Evolutionary conservation across 306 rosid species (phyloP), one percentile per base, ranked within the genome.

Genomic region (Herpetospermum pedunculosum): DNA sequence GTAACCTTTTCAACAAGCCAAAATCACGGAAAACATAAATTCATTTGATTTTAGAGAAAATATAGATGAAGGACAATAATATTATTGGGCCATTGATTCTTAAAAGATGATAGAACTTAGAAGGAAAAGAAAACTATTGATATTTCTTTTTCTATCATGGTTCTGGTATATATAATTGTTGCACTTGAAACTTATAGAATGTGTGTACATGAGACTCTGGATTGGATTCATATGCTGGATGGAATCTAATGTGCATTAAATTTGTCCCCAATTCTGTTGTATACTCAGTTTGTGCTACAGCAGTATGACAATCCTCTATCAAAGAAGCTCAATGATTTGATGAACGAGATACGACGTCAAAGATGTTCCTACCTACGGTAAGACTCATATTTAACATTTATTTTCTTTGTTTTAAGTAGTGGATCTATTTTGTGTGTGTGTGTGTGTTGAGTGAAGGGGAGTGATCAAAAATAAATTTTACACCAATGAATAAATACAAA

Each of bases 281-380:
- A 35, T 8, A 46, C 50, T 50, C 96, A 94, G 97, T 89, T 79
- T 74, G 90, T 89, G 82, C 81, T 94, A 83, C 92, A 91, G 87
- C 96, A 84, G 67, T 77, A 49, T 81, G 92, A 88, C 71, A 91
- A 91, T 81, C 85, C 85, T 14, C 80, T 83, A 55, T 94, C 97
- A 3, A 85, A 77, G 87, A 94, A 82, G 81, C 82, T 91, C 78
- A 91, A 91, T 70, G 87, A 91, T 78, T 87, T 94, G 80, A 82
- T 94, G 72, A 94, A 94, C 81, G 97, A 91, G 82, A 94, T 94
- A 80, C 85, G 92, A 62, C 92, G 96, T 50, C 95, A 94, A 80
- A 88, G 99, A 87, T 89, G 88, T 84, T 89, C 95, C 77, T 94
- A 94, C 85, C 96, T 91, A 38, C 82, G 99, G 99, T 91, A 88